These are phyloP conservation scores for Amauroascus verrucosus DNA, from an alignment of 2,329 filamentous ascomycete species.

Conservation along the genomic window DNA sequence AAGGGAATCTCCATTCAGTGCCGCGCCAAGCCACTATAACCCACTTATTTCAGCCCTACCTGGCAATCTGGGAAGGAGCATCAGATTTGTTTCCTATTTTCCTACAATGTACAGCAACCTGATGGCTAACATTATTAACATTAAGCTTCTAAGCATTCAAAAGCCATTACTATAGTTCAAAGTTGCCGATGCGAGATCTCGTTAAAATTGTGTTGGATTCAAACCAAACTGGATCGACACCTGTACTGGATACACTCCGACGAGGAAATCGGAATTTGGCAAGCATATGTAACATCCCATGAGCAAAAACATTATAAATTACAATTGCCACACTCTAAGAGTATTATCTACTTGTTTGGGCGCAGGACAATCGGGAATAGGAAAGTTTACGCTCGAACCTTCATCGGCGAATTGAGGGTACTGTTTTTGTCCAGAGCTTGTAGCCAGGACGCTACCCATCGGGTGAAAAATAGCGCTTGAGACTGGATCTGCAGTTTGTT, in stretches of 20 bases:
- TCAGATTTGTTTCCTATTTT: too few species aligned
- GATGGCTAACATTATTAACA: too few species aligned
- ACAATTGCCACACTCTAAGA: conserved; percentile 32
- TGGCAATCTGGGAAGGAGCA: not conserved
- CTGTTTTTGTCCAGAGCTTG: conserved; percentile 39
- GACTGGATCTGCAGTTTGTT: conserved; percentile 32
- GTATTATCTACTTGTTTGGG: conserved; percentile 25
- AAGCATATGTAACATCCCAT: not conserved
- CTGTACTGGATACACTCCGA: too few species aligned
- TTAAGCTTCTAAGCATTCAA: too few species aligned
- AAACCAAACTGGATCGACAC: too few species aligned
- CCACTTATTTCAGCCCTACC: not conserved
- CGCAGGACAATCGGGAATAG: not conserved
- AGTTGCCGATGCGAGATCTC: too few species aligned
- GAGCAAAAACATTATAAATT: not conserved
- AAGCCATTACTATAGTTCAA: too few species aligned
- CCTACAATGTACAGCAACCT: too few species aligned
- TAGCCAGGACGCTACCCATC: conserved; percentile 39
- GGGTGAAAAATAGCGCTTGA: conserved; percentile 40
- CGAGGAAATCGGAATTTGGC: too few species aligned
- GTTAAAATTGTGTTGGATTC: too few species aligned
- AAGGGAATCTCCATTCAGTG: not conserved
- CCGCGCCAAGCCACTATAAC: not conserved
- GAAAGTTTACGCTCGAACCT: not conserved
- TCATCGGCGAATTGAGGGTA: conserved; percentile 17